Base-by-base conservation (phyloP, 2,329 filamentous ascomycete species). In the Neonectria neomacrospora region DNA sequence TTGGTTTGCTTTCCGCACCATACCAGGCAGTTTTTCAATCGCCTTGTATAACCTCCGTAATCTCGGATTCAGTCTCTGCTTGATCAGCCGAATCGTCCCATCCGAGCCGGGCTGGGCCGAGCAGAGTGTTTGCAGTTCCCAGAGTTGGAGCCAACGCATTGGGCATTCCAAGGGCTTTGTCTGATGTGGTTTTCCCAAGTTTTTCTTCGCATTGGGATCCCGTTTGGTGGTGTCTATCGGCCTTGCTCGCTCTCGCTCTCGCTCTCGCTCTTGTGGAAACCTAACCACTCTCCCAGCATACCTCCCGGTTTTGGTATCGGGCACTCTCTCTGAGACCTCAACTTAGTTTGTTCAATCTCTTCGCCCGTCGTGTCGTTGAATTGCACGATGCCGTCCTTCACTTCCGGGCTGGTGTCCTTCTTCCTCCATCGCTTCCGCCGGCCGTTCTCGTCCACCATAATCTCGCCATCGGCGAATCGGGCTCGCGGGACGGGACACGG, bases 271-370 rank as follows among this genome's bases (percentile, higher is more conserved):
- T 77, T 81, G 69, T 84, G 85, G 75, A 95, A 91, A 0, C 92
- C 93, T 65, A 96, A 79, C 70, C 95, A 82, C 74, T 91, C 87
- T 12, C 92, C 92, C 48, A 97, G 80, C 34, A 94, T 80, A 3
- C 94, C 94, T 32, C 88, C 85, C 0, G 96, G 95, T 79, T 97
- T 97, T 5, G 96, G 96, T 12, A 99, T 89, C 0, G 96, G 96
- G 75, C 96, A 99, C 76, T 96, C 93, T 73, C 93, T 86, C 74
- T 84, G 84, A 48, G 80, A 74, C 57, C 81, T 82, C 77, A 83
- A 69, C 73, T 80, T 48, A 50, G 67, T 67, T 61, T 69, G 54
- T 58, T 71, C 72, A 18, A 65, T 64, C 67, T 82, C 74, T 69
- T 83, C 79, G 32, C 75, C 73, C 51, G 75, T 73, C 57, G 74